Evolutionary conservation across 116 monocot species (phyloP), one percentile per base, ranked within the genome.

Genomic region (Posidonia oceanica): DNA sequence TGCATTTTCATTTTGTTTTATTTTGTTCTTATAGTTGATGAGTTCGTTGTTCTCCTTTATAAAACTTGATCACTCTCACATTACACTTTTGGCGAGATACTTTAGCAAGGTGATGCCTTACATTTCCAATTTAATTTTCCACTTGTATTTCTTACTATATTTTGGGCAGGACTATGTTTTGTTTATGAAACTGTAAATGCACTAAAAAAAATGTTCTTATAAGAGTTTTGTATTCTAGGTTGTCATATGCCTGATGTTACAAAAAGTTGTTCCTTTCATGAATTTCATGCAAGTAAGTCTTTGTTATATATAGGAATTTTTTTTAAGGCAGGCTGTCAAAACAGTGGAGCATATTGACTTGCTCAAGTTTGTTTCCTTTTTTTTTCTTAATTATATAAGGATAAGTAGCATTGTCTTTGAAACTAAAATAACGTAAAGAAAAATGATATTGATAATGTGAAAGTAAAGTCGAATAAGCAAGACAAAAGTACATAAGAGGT

Each of bases 1-100:
- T 29, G 29, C 29, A 29, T 29, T 29, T 29, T 29, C 29, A 29
- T 1, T 29, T 29, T 29, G 29, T 29, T 29, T 29, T 29, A 29
- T 29, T 29, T 29, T 29, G 29, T 29, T 64, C 23, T 64, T 64
- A 29, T 84, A 88, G 88, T 68, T 87, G 66, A 85, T 88, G 86
- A 67, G 82, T 69, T 67, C 86, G 55, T 66, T 94, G 38, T 94
- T 94, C 81, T 88, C 91, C 76, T 94, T 88, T 70, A 72, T 94
- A 74, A 85, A 84, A 75, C 88, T 88, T 23, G 83, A 84, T 39
- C 74, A 77, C 54, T 74, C 82, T 12, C 94, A 90, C 71, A 72
- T 80, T 75, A 75, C 88, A 22, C 59, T 91, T 52, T 72, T 91
- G 69, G 88, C 91, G 63, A 91, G 94, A 51, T 91, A 91, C 77